phyloP scores from a whole-genome alignment of 1,284 basidiomycete genomes.

The Leccinum subrobustum region DNA sequence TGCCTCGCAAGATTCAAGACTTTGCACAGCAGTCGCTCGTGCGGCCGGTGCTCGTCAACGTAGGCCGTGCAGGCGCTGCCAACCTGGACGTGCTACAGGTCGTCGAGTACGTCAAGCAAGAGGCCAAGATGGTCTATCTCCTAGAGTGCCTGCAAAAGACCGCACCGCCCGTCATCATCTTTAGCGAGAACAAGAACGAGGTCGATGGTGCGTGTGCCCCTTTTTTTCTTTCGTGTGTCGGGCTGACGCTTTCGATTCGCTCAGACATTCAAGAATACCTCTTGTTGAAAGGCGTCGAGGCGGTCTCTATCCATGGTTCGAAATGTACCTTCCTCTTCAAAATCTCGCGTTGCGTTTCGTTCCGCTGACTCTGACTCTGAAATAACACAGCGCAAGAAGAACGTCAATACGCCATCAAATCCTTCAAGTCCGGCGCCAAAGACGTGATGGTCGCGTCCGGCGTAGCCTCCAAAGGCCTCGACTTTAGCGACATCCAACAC shows the following conservation, averaged over 20 bases:
- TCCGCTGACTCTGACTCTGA: not conserved
- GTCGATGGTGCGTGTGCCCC: constrained; percentile 76
- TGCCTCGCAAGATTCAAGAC: constrained; percentile 98
- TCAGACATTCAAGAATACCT: constrained; percentile 98
- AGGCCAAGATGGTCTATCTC: constrained; percentile 99
- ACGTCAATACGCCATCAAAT: constrained; percentile 96
- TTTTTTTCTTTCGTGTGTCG: not conserved
- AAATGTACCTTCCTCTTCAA: constrained; percentile 64
- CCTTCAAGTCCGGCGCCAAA: constrained; percentile 95
- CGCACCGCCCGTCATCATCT: constrained; percentile 96
- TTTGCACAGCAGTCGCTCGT: constrained; percentile 96
- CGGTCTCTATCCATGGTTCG: constrained; percentile 97
- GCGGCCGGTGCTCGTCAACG: constrained; percentile 92
- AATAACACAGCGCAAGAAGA: constrained; percentile 86
- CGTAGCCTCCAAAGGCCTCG: constrained; percentile 96
- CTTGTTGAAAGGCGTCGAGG: constrained; percentile 94
- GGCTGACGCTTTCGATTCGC: not conserved
- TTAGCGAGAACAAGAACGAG: constrained; percentile 99
- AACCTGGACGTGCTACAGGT: constrained; percentile 97
- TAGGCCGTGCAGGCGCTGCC: constrained; percentile 96
- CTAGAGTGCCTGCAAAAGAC: constrained; percentile 98
- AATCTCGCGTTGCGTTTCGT: not conserved
- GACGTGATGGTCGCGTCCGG: constrained; percentile 99
- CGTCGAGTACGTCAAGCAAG: constrained; percentile 98
- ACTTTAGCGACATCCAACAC: constrained; percentile 98